phyloP scores from a whole-genome alignment of 2,329 filamentous ascomycete species.

The Ceratocystis ficicola region DNA sequence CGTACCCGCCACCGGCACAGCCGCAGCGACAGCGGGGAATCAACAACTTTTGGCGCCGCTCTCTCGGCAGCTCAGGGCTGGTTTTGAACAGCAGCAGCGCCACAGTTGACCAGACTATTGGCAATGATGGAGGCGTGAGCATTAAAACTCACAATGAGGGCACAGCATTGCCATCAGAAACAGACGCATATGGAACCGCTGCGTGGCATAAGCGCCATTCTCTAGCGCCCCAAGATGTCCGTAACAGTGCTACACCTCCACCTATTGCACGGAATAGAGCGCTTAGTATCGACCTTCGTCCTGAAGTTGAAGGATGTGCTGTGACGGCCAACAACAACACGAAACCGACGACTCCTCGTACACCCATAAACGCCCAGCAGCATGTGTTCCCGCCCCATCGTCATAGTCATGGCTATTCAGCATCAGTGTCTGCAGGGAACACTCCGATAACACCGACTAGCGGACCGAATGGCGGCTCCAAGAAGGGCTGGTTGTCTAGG shows the following conservation, averaged over 20 bases:
- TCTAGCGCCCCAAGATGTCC: conserved; percentile 32
- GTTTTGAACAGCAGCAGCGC: conserved; percentile 23
- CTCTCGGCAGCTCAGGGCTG: conserved; percentile 31
- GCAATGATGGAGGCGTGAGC: conserved; percentile 18
- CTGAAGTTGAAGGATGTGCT: conserved; percentile 1
- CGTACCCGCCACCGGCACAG: conserved; percentile 19
- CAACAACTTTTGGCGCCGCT: conserved; percentile 41
- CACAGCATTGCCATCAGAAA: conserved; percentile 21
- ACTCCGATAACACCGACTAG: conserved; percentile 12
- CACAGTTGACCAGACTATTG: conserved; percentile 19
- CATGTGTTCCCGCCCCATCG: conserved; percentile 14
- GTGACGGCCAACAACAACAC: conserved; percentile 1
- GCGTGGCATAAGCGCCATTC: conserved; percentile 32
- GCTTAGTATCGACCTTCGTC: conserved; percentile 18
- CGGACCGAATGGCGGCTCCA: conserved; percentile 15
- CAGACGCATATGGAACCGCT: conserved; percentile 31
- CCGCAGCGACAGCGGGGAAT: conserved; percentile 31
- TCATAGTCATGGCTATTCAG: conserved; percentile 15
- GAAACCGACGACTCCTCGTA: conserved; percentile 12
- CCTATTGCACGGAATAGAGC: conserved; percentile 40
- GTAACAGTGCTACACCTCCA: conserved; percentile 42
- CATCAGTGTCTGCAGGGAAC: conserved; percentile 11
- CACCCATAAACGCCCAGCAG: conserved; percentile 13
- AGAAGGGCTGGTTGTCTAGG: conserved; percentile 20
- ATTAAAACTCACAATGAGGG: conserved; percentile 21